Evolutionary conservation across 176 grass and related monocot species (phyloP).

Genomic region (Oryza meyeriana): DNA sequence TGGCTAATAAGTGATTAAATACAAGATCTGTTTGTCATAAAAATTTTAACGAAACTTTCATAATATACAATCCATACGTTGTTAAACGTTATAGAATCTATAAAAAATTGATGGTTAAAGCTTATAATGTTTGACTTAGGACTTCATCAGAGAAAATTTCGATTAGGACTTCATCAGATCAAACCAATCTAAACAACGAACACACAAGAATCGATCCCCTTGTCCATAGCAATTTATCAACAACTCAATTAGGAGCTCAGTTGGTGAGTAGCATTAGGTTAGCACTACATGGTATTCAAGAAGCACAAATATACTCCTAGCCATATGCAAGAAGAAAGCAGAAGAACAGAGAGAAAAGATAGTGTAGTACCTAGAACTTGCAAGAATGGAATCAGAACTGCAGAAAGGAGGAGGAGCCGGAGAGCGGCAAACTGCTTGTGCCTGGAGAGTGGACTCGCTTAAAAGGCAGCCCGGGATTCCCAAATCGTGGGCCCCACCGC

Average conservation of each 20-base stretch:
- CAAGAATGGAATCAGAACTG: background rate
- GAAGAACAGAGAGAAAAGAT: background rate
- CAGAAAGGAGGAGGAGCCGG: background rate
- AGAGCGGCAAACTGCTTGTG: slow-evolving; percentile 51
- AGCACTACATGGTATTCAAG: background rate
- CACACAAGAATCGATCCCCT: background rate
- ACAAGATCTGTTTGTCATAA: background rate
- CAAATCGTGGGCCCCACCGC: slow-evolving; percentile 2
- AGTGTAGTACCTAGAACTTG: background rate
- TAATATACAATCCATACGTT: no score
- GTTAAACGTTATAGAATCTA: no score
- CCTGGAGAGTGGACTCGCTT: background rate
- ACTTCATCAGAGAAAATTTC: background rate
- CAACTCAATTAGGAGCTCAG: background rate
- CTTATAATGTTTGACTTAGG: no score
- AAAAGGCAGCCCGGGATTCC: slow-evolving; percentile 42
- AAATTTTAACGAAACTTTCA: background rate
- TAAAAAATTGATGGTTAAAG: no score
- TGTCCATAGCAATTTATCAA: background rate
- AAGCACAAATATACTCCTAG: no score
- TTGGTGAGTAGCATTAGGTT: background rate
- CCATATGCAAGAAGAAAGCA: background rate
- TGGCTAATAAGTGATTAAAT: background rate
- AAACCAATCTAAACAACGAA: background rate
- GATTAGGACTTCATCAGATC: background rate